A percentile compares a stretch with the other conserved stretches of the same genome.
phyloP scores from a whole-genome alignment of 441 rosid species.

The Manihot esculenta region DNA sequence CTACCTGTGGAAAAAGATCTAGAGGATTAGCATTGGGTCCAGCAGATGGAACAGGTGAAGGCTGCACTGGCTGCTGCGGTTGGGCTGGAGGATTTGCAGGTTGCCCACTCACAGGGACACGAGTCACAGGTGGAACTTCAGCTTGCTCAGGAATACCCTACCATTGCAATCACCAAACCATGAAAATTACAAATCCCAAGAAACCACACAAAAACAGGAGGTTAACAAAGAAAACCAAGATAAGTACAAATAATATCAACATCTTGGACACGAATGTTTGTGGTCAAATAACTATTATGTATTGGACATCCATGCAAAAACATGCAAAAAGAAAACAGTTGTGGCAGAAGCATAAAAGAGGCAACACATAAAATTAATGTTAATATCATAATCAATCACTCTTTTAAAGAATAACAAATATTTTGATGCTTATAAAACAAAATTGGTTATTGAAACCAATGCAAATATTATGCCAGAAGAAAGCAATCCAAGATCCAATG shows the following conservation, averaged over 20 bases:
- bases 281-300: neutral
- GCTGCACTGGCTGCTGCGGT: conserved; percentile 51
- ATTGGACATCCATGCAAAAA: neutral
- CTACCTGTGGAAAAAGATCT: conserved; percentile 92
- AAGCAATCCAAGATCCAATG: too few relatives aligned
- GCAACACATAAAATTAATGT: too few relatives aligned
- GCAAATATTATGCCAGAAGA: neutral
- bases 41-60: conserved; percentile 46
- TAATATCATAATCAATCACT: neutral
- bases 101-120: conserved; percentile 50
- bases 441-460: neutral
- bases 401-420: too few relatives aligned
- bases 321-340: neutral
- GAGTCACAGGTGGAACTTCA: conserved; percentile 65
- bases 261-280: neutral
- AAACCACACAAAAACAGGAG: neutral
- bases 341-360: neutral
- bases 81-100: conserved; percentile 50
- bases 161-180: neutral
- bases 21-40: conserved; percentile 95
- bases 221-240: neutral
- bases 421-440: neutral
- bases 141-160: conserved; percentile 97
- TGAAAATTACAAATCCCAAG: too few relatives aligned
- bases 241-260: too few relatives aligned